Evolutionary conservation across 2,329 filamentous ascomycete species (phyloP), one percentile per base, ranked within the genome.

Genomic region (Colletotrichum australisinense): DNA sequence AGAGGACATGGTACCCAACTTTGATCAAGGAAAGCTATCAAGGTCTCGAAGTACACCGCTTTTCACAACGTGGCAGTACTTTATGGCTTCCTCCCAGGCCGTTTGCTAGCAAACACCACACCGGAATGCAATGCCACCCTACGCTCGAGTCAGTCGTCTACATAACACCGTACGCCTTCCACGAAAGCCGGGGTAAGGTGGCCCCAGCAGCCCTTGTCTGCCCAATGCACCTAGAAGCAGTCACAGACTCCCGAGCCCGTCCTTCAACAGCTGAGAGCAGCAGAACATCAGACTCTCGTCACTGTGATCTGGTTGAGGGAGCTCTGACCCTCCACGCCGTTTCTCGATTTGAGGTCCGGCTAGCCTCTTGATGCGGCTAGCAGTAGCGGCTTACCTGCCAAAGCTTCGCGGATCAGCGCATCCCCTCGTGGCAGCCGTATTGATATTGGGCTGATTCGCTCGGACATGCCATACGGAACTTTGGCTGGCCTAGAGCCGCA

Each of bases 141-240:
- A 22, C n/a, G 24, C 38, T 24, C 32, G 58, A 72, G 69, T 69
- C 65, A 72, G 65, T 69, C 59, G 38, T 42, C 14, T 42, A 42
- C 38, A 42, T 42, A 19, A 52, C 12, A 30, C 38, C 14, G 38
- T 53, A 53, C 67, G 56, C 12, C 35, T 35, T 24, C 19, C 65
- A 32, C 57, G 26, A 28, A 49, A 42, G 30, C 55, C 28, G 14
- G n/a, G 24, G 68, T 35, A 30, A 60, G 56, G 42, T 53, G 63
- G 26, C n/a, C 42, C 55, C 22, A 38, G 63, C 19, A 24, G 24
- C 19, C n/a, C 59, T 24, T 24, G n/a, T 12, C 52, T 30, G 46
- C 5, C 14, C 49, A 19, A 53, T n/a, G n/a, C 22, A 26, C 28
- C 16, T 49, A 4, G 12, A 11, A 22, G 28, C n/a, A 53, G 42